phyloP scores from a whole-genome alignment of 495 filamentous ascomycete genomes.

The Podospora pseudopauciseta region DNA sequence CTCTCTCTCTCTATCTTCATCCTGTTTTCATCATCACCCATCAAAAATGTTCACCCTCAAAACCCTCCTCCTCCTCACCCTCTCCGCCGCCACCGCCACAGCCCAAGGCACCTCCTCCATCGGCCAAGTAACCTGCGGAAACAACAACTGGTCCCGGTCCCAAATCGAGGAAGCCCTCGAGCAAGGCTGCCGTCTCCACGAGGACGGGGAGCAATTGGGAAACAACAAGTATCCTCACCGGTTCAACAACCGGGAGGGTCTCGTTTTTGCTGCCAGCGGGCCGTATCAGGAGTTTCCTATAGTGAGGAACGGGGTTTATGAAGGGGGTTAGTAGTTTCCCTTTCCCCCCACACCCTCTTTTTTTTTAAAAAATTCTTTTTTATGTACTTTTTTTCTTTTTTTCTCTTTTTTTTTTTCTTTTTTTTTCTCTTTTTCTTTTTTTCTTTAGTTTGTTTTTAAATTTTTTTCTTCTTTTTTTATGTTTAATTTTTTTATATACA shows the following conservation, averaged over 20 bases:
- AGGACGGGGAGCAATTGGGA: constrained; percentile 20
- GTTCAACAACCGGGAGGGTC: constrained; percentile 30
- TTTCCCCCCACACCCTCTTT: neutral
- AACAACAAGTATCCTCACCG: constrained; percentile 28
- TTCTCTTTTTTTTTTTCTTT: no score
- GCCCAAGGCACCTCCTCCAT: constrained; percentile 24
- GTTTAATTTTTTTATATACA: no score
- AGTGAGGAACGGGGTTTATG: constrained; percentile 12
- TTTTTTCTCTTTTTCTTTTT: no score
- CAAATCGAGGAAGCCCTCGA: constrained; percentile 24
- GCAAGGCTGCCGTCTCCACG: constrained; percentile 25
- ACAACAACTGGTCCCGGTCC: constrained; percentile 15
- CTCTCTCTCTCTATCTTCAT: no score
- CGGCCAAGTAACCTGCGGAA: constrained; percentile 21
- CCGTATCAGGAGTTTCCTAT: constrained; percentile 33
- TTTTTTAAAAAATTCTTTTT: neutral
- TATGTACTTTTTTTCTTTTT: no score
- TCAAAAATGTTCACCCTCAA: constrained; percentile 9
- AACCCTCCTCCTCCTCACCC: constrained; percentile 10
- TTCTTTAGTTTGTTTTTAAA: no score
- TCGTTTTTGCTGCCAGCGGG: constrained; percentile 19
- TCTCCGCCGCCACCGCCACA: constrained; percentile 8
- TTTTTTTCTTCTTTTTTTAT: no score
- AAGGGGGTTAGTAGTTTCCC: constrained; percentile 12
- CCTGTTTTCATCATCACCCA: neutral